Evolutionary conservation across 345 rosid genomes (phyloP).

Genomic region (Dipteronia dyeriana): DNA sequence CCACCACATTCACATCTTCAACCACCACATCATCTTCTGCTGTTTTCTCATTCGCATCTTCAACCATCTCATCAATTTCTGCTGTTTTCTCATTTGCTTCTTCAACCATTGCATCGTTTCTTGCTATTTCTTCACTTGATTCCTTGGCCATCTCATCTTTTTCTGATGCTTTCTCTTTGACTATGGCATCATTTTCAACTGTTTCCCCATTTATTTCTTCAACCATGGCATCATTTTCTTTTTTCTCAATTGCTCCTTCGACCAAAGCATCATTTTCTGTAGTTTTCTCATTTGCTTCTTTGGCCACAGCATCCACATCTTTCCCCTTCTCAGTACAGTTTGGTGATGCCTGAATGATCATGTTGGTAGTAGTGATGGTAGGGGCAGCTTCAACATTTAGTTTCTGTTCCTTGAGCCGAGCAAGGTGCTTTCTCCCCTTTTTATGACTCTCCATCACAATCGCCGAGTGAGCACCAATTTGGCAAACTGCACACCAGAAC

Average conservation of each 20-base stretch:
- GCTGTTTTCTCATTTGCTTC: not conserved
- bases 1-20: not conserved
- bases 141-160: no score
- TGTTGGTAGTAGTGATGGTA: not conserved
- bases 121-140: not conserved
- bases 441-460: slow-evolving; percentile 45
- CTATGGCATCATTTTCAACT: not conserved
- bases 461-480: slow-evolving; percentile 31
- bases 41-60: not conserved
- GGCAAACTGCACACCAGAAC: slow-evolving; percentile 61
- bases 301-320: not conserved
- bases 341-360: not conserved
- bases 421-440: slow-evolving; percentile 58
- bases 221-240: not conserved
- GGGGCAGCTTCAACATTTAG: slow-evolving; percentile 11
- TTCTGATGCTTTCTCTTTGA: not conserved
- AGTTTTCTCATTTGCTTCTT: not conserved
- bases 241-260: not conserved
- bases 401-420: slow-evolving; percentile 25
- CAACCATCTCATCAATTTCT: not conserved
- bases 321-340: slow-evolving; percentile 5
- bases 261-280: not conserved
- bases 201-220: not conserved
- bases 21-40: not conserved
- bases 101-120: not conserved